Evolutionary conservation across 2,329 filamentous ascomycete genomes (phyloP).

Genomic region (Exophiala xenobiotica): DNA sequence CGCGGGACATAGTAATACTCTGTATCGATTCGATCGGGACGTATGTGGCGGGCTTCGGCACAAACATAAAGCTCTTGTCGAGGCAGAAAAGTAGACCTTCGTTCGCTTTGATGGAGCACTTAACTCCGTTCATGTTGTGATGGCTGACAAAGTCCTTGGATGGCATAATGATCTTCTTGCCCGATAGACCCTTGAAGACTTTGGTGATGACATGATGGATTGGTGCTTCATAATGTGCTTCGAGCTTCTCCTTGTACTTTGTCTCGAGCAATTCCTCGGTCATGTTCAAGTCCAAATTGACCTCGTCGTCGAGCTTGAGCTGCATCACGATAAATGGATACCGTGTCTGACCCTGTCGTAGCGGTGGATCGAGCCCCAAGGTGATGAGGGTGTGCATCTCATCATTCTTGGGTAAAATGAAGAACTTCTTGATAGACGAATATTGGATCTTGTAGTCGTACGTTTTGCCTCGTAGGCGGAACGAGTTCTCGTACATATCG

Average conservation of each 20-base stretch:
- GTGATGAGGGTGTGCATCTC: constrained; percentile 94
- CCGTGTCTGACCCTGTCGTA: constrained; percentile 93
- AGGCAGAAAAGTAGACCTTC: constrained; percentile 96
- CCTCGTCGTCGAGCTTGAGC: constrained; percentile 95
- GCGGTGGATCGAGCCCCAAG: constrained; percentile 87
- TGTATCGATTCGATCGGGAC: constrained; percentile 92
- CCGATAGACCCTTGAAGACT: constrained; percentile 89
- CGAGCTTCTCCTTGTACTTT: constrained; percentile 86
- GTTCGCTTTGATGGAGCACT: constrained; percentile 99
- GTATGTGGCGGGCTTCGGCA: constrained; percentile 96
- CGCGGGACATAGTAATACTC: constrained; percentile 90
- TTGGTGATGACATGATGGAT: constrained; percentile 91
- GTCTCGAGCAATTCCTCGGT: constrained; percentile 66
- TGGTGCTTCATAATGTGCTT: constrained; percentile 87
- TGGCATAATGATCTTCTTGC: constrained; percentile 91
- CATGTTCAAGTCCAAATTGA: constrained; percentile 94
- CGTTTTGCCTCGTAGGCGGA: constrained; percentile 95
- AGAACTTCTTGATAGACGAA: constrained; percentile 96
- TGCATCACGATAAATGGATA: constrained; percentile 99
- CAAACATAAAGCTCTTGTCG: constrained; percentile 98
- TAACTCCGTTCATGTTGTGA: constrained; percentile 90
- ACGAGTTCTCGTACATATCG: constrained; percentile 98
- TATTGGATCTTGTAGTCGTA: constrained; percentile 99
- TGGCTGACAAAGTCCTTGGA: constrained; percentile 90
- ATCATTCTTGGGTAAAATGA: constrained; percentile 97